phyloP scores from a whole-genome alignment of 1,139 yeast species.

The Candida sp. region DNA sequence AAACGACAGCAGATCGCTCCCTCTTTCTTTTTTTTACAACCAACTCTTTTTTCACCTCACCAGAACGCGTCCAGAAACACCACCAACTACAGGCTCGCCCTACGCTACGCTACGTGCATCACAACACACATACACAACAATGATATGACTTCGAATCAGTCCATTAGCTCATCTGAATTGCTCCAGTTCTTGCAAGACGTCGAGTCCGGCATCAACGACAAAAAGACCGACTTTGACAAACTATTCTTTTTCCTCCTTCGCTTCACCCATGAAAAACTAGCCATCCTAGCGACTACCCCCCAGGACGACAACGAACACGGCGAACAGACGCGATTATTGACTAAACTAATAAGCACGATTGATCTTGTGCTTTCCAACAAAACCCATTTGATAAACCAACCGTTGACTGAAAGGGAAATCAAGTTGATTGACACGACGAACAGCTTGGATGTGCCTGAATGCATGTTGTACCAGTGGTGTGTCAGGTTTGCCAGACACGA shows the following conservation, averaged over 20 bases:
- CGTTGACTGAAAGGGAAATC: constrained; percentile 14
- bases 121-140: background rate
- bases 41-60: background rate
- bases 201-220: constrained; percentile 32
- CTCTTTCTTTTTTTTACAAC: background rate
- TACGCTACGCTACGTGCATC: too few relatives aligned
- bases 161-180: constrained; percentile 30
- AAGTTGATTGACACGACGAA: constrained; percentile 11
- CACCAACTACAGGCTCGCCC: background rate
- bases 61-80: background rate
- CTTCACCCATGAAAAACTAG: constrained; percentile 30
- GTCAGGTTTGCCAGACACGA: constrained; percentile 30
- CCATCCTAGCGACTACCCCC: background rate
- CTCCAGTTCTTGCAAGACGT: constrained; percentile 41
- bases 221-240: constrained; percentile 43
- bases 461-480: constrained; percentile 34
- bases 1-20: background rate
- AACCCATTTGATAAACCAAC: constrained; percentile 17
- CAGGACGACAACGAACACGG: constrained; percentile 1
- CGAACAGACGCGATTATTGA: constrained; percentile 3
- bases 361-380: constrained; percentile 17
- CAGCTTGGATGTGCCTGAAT: background rate
- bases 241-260: constrained; percentile 36
- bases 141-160: constrained; percentile 13
- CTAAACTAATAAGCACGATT: constrained; percentile 12